phyloP scores from a whole-genome alignment of 208 protist species.

The Trypanosomatidae sp. region DNA sequence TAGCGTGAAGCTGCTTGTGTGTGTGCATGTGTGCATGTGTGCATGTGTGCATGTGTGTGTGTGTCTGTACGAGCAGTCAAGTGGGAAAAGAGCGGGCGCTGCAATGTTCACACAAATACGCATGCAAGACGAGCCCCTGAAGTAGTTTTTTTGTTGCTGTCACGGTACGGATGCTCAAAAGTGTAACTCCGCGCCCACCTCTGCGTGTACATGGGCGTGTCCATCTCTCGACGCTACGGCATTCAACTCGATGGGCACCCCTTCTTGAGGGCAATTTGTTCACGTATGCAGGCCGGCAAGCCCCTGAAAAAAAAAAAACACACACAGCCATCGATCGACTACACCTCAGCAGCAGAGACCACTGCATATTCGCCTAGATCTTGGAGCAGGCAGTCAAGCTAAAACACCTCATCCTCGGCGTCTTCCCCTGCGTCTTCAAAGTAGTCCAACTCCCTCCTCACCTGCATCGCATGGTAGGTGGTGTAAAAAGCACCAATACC shows the following conservation, averaged over 20 bases:
- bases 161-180: neutral
- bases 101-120: neutral
- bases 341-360: neutral
- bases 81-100: neutral
- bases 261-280: neutral
- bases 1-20: neutral
- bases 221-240: neutral
- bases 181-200: neutral
- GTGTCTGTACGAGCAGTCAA: neutral
- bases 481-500: slow-evolving; percentile 62
- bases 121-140: neutral
- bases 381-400: neutral
- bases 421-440: slow-evolving; percentile 86
- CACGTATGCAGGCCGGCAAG: neutral
- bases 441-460: slow-evolving; percentile 34
- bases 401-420: slow-evolving; percentile 38
- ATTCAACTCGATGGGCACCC: neutral
- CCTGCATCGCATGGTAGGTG: slow-evolving; percentile 59
- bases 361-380: neutral
- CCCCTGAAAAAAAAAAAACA: neutral
- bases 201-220: neutral
- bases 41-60: neutral
- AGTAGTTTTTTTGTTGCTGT: neutral
- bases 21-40: neutral
- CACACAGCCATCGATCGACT: neutral